Evolutionary conservation across 257 asterid species (phyloP).

Genomic region (Salvia splendens): DNA sequence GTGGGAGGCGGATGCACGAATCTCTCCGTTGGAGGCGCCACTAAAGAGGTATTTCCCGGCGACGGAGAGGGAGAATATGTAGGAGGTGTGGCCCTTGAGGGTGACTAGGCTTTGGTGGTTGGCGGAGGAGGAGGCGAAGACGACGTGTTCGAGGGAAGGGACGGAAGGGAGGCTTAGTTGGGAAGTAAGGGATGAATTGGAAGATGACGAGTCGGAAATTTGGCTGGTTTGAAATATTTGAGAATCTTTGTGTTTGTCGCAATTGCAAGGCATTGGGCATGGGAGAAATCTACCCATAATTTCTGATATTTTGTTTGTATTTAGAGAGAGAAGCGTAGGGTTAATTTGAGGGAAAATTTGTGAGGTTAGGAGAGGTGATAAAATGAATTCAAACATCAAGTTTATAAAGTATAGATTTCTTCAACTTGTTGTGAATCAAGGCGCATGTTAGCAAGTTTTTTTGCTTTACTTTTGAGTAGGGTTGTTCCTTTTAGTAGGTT

Average conservation of each 20-base stretch:
- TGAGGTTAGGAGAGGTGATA: neutral
- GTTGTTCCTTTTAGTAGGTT: too few relatives aligned
- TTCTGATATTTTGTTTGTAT: neutral
- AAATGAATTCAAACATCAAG: neutral
- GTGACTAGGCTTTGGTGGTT: constrained; percentile 48
- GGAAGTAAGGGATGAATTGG: constrained; percentile 48
- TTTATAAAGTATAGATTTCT: constrained; percentile 24
- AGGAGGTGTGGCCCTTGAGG: constrained; percentile 62
- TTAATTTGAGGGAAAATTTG: neutral
- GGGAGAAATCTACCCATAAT: constrained; percentile 41
- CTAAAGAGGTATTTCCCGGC: constrained; percentile 60
- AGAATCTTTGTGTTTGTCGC: constrained; percentile 28
- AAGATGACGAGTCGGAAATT: constrained; percentile 41
- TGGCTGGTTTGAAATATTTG: constrained; percentile 32
- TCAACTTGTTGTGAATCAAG: neutral
- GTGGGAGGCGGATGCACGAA: constrained; percentile 35
- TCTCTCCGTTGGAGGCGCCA: constrained; percentile 65
- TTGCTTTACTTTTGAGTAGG: too few relatives aligned
- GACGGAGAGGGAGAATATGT: constrained; percentile 55
- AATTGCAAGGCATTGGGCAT: constrained; percentile 39
- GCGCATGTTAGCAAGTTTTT: constrained; percentile 26
- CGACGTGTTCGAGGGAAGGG: constrained; percentile 46
- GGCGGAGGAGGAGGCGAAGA: constrained; percentile 18
- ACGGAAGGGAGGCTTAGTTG: constrained; percentile 66
- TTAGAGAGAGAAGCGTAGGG: neutral